A percentile compares a stretch with the other conserved stretches of the same genome.
Conservation (phyloP, 129 eudicot species). For the Chrysanthemum lavandulifolium region DNA sequence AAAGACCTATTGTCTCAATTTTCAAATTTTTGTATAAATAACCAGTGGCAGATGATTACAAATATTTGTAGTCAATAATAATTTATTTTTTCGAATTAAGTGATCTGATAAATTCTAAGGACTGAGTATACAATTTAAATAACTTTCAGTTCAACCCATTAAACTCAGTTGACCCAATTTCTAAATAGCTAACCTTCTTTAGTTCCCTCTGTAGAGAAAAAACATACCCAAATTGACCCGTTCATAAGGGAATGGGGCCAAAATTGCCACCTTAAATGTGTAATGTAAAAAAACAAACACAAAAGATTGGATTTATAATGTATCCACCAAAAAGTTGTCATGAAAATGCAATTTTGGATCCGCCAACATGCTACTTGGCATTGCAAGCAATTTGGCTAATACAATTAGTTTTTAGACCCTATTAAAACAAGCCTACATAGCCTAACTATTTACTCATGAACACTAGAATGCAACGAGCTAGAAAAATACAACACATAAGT, state of each 20-base stretch:
- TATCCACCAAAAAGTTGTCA: slow-evolving; percentile 4
- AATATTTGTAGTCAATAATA: too few relatives aligned
- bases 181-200: not conserved
- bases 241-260: not conserved
- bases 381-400: not conserved
- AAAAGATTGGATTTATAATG: not conserved
- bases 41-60: too few relatives aligned
- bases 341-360: slow-evolving; percentile 15
- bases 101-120: too few relatives aligned
- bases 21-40: too few relatives aligned
- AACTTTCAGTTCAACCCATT: too few relatives aligned
- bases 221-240: not conserved
- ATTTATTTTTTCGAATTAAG: too few relatives aligned
- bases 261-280: not conserved
- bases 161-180: not conserved
- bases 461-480: slow-evolving; percentile 11
- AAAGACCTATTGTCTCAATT: too few relatives aligned
- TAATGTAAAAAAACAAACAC: too few relatives aligned
- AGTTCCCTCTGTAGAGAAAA: not conserved
- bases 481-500: not conserved
- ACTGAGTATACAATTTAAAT: too few relatives aligned
- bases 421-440: not conserved
- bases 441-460: not conserved
- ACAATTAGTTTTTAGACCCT: not conserved
- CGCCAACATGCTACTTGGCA: not conserved